Base-by-base conservation (phyloP, 768 basidiomycete genomes). In the Amanita fuliginea region DNA sequence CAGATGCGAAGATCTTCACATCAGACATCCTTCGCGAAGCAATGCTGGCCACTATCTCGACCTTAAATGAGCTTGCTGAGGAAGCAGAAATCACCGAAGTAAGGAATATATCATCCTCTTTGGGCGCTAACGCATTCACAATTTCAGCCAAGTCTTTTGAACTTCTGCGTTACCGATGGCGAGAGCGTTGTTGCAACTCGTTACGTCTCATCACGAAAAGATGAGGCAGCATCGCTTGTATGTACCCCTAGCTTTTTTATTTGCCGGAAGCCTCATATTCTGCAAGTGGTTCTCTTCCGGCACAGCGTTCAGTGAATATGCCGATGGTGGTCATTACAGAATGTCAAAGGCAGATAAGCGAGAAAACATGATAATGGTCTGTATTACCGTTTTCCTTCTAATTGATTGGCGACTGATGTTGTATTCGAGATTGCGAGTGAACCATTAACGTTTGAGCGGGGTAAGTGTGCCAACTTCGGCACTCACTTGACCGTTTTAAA, bases 91-190 rank as follows among this genome's bases (percentile, higher is more conserved):
- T 89, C 47, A 80, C 71, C 9, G 89, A 92, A 72, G 86, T 85
- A 54, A 35, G 60, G 19, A 10, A 6, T 34, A 4, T 40, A 10
- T 33, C 18, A 9, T 36, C 6, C 16, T 14, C 18, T 21, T 4
- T 33, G 1, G 45, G 18, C 30, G 22, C 13, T 18, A 39, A 42
- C 33, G 43, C 26, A 34, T 53, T 13, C 28, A 2, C 40, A 35
- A 7, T 47, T 53, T 11, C 55, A 91, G 80, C 94, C 92, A 11
- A 88, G 86, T 58, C 66, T 94, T 47, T 77, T 93, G 83, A 98
- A 98, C 62, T 99, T 95, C 61, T 94, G 91, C 57, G 85, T 98
- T 26, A 94, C 93, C 4, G 96, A 99, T 61, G 96, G 96, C 6
- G 80, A 88, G 57, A 89, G 86, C 51, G 89, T 99, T 4, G 78